phyloP scores from a whole-genome alignment of 495 filamentous ascomycete species.

The Tuber aestivum region DNA sequence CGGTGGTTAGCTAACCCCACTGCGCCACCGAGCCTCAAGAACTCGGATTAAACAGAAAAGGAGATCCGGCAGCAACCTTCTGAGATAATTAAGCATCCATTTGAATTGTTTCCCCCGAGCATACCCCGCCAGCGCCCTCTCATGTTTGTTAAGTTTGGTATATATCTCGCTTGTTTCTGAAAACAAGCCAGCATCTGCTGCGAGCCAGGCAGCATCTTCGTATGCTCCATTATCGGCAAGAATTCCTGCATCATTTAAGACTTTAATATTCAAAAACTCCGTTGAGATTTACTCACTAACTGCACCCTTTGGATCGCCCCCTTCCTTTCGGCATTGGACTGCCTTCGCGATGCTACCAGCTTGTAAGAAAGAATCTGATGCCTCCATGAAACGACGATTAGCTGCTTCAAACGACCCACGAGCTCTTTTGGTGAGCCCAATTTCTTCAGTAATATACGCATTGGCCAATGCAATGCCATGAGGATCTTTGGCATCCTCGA shows the following conservation, averaged over 20 bases:
- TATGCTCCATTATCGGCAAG: slow-evolving; percentile 15
- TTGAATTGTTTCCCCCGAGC: slow-evolving; percentile 7
- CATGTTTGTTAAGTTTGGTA: slow-evolving; percentile 13
- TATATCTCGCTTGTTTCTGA: slow-evolving; percentile 14
- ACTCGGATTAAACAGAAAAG: background rate
- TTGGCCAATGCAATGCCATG: slow-evolving; percentile 2
- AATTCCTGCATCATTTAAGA: slow-evolving; percentile 17
- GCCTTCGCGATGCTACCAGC: slow-evolving; percentile 11
- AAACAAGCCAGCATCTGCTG: slow-evolving; percentile 5
- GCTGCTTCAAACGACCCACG: slow-evolving; percentile 8
- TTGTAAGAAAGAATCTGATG: slow-evolving; percentile 17
- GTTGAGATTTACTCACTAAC: slow-evolving; percentile 9
- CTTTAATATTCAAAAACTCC: background rate
- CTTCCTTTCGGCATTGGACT: slow-evolving; percentile 25
- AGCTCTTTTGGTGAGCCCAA: slow-evolving; percentile 17
- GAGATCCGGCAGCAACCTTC: background rate
- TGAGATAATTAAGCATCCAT: slow-evolving; percentile 13
- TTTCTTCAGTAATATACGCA: slow-evolving; percentile 17
- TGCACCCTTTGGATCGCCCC: slow-evolving; percentile 16
- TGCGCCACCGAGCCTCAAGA: too few relatives aligned
- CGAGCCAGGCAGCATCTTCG: slow-evolving; percentile 21
- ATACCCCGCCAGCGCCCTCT: slow-evolving; percentile 14
- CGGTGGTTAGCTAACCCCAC: background rate
- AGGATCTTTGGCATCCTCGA: slow-evolving; percentile 11
- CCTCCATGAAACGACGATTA: slow-evolving; percentile 9